Conservation (phyloP, 106 monocot genomes). For the Amphibolis antarctica region DNA sequence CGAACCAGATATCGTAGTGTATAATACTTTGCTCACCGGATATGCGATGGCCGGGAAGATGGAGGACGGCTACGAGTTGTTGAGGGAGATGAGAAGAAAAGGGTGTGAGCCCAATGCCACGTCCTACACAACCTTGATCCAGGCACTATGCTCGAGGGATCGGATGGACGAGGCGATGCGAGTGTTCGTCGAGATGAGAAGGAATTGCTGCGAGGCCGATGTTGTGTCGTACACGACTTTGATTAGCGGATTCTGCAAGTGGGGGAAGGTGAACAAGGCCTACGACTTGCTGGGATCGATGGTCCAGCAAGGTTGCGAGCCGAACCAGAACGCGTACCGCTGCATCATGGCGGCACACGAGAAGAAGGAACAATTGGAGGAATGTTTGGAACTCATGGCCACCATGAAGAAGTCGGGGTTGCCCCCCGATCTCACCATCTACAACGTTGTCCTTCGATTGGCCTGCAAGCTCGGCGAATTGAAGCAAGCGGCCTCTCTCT, state of each 20-base stretch:
- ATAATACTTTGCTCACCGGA: slow-evolving; percentile 61
- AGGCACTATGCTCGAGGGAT: slow-evolving; percentile 44
- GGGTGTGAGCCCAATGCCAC: slow-evolving; percentile 57
- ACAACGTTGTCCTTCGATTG: slow-evolving; percentile 58
- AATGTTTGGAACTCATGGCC: slow-evolving; percentile 58
- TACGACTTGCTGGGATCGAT: slow-evolving; percentile 54
- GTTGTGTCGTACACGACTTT: slow-evolving; percentile 55
- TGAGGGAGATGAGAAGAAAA: slow-evolving; percentile 53
- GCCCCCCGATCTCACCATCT: slow-evolving; percentile 39
- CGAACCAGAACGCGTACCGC: slow-evolving; percentile 40
- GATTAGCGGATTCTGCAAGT: slow-evolving; percentile 66
- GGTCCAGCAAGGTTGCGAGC: slow-evolving; percentile 36
- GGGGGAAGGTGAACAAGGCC: slow-evolving; percentile 37
- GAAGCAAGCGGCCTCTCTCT: slow-evolving; percentile 30
- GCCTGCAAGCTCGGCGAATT: slow-evolving; percentile 73
- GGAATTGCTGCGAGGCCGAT: slow-evolving; percentile 37
- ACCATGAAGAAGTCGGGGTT: slow-evolving; percentile 40
- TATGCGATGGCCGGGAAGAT: slow-evolving; percentile 51
- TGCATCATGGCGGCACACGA: slow-evolving; percentile 46
- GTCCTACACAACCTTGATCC: slow-evolving; percentile 68
- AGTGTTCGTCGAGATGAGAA: slow-evolving; percentile 75
- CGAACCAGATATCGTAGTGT: slow-evolving; percentile 61
- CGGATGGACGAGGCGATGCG: slow-evolving; percentile 65
- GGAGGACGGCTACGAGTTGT: slow-evolving; percentile 50
- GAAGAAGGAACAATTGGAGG: slow-evolving; percentile 71